Evolutionary conservation across 495 filamentous ascomycete genomes (phyloP), one percentile per base, ranked within the genome.

Genomic region (Astrocystis sublimbata): DNA sequence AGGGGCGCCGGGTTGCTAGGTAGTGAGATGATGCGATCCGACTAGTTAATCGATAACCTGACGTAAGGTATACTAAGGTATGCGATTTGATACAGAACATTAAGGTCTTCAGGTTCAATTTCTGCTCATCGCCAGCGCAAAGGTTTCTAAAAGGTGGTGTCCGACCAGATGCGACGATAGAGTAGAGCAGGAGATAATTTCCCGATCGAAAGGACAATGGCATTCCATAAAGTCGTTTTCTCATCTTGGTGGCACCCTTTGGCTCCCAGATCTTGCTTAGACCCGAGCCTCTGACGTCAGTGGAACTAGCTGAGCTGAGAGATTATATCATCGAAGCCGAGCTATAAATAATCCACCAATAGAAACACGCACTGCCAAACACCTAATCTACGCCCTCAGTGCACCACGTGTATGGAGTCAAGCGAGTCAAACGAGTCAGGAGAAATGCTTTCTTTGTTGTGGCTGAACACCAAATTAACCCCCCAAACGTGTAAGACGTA

Each of bases 21-120:
- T 12, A 15, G n/a, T n/a, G n/a, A n/a, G n/a, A 45, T 33, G 45
- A 45, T 57, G 54, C 54, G 53, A 33, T 15, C 2, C 38, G n/a
- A 57, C 6, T 33, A n/a, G n/a, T n/a, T n/a, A n/a, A 57, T 45
- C 40, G 54, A 57, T 45, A 45, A 35, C 38, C 24, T 3, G 36
- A 55, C 19, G 6, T 33, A 8, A 31, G 4, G 30, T 36, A 31
- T n/a, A 40, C n/a, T n/a, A n/a, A n/a, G n/a, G n/a, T n/a, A n/a
- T n/a, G n/a, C n/a, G n/a, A n/a, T n/a, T n/a, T n/a, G n/a, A n/a
- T n/a, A n/a, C n/a, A n/a, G n/a, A n/a, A n/a, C n/a, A 47, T 56
- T 40, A 47, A 54, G 46, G 65, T 63, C 50, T 50, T 65, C 59
- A 68, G 63, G 66, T 65, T 68, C 62, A 41, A 65, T 42, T 38